Conservation (phyloP, 768 basidiomycete genomes). For the Artomyces pyxidatus region DNA sequence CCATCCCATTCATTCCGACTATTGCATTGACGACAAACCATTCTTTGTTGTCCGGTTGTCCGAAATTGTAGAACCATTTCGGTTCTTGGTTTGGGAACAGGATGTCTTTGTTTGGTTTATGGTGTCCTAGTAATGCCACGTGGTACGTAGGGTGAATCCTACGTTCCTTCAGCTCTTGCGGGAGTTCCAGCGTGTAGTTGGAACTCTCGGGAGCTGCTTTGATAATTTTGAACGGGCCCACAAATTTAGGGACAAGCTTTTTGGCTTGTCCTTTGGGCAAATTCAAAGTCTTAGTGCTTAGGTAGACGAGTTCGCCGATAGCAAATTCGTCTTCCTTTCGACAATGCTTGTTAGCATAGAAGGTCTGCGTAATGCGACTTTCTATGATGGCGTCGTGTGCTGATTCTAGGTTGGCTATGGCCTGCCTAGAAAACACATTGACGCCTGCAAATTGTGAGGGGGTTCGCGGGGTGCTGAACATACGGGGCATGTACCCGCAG, state of each 20-base stretch:
- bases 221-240: not conserved
- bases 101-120: not conserved
- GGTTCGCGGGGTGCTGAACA: not conserved
- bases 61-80: not conserved
- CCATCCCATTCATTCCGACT: not conserved
- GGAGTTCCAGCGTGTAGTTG: not conserved
- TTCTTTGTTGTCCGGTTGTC: not conserved
- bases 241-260: not conserved
- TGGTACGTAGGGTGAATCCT: not conserved
- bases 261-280: not conserved
- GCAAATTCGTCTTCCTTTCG: not conserved
- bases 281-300: not conserved
- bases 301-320: not conserved
- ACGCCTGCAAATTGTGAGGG: not conserved
- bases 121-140: not conserved
- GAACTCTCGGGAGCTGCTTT: not conserved
- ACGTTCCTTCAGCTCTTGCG: not conserved
- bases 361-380: not conserved
- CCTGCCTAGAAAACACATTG: not conserved
- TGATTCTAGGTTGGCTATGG: not conserved
- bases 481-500: not conserved
- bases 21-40: not conserved
- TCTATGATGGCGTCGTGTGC: not conserved
- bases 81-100: not conserved
- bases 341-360: not conserved